Evolutionary conservation across 1,284 basidiomycete genomes (phyloP), one percentile per base, ranked within the genome.

Genomic region (Rhodotorula sp.): DNA sequence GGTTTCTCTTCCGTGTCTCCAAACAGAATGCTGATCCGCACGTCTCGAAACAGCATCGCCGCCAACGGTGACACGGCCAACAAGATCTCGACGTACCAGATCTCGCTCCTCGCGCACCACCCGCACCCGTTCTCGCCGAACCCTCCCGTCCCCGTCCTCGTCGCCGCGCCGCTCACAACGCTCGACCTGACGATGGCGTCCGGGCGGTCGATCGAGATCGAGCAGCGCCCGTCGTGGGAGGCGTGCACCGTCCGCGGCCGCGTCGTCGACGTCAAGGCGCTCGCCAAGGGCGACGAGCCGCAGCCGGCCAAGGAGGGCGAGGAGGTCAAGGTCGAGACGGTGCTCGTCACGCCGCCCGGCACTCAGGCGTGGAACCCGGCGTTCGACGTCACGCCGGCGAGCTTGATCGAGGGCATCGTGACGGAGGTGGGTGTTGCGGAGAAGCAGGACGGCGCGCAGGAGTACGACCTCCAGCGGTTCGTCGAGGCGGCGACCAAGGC

Each of bases 31-130:
- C 34, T 34, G 34, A 34, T 34, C 34, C 2, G 34, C 34, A 34
- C 34, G 34, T 9, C 4, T 12, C 91, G 8, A 4, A 91, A 93
- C 81, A 86, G 93, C 67, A 89, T 97, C 75, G 91, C 92, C 7
- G 85, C 84, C 78, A 96, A 97, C 78, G 93, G 93, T 4, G 93
- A 96, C 82, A 95, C 93, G 0, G 93, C 93, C 27, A 96, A 96
- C 85, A 96, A 96, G 84, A 91, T 89, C 66, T 77, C 75, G 48
- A 78, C 78, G 2, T 78, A 77, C 67, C 78, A 78, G 52, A 79
- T 79, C 68, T 75, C 78, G 2, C 61, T 78, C 44, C 69, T 77
- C 44, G 74, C 70, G 50, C 70, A 72, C 48, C 63, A 71, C 66
- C 71, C 74, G 7, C 75, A 77, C 61, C 74, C 76, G 0, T 74